Evolutionary conservation across 2,329 filamentous ascomycete genomes (phyloP).

Genomic region (Ophiostoma triangulosporum): DNA sequence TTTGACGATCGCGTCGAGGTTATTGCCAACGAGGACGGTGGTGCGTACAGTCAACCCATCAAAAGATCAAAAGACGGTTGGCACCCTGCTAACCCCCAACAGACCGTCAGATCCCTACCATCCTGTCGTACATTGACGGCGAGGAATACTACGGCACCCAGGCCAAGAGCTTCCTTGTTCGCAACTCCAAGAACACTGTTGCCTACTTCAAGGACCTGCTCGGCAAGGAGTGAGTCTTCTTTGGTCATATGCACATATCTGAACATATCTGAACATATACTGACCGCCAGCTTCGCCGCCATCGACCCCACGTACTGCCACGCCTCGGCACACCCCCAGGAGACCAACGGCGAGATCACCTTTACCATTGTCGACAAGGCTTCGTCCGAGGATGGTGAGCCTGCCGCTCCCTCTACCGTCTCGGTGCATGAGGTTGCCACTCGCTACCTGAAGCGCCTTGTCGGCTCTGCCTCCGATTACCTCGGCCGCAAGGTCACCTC

Average conservation of each 20-base stretch:
- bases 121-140: conserved; percentile 86
- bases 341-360: conserved; percentile 55
- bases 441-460: conserved; percentile 70
- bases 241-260: conserved; percentile 8
- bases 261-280: not conserved
- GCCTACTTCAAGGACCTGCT: conserved; percentile 94
- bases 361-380: conserved; percentile 74
- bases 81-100: conserved; percentile 4
- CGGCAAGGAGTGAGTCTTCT: conserved; percentile 63
- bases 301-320: conserved; percentile 95
- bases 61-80: no score
- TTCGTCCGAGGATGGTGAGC: conserved; percentile 25
- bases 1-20: conserved; percentile 91
- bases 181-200: conserved; percentile 86
- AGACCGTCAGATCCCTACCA: conserved; percentile 95
- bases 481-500: conserved; percentile 74
- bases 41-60: no score
- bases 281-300: conserved; percentile 57
- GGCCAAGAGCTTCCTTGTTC: conserved; percentile 84
- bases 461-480: conserved; percentile 76
- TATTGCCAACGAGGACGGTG: conserved; percentile 97
- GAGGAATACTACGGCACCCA: conserved; percentile 96
- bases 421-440: conserved; percentile 70
- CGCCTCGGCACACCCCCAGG: conserved; percentile 78
- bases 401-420: conserved; percentile 45